phyloP scores from a whole-genome alignment of 192 early-diverging fungal species.

The Coemansia sp. region DNA sequence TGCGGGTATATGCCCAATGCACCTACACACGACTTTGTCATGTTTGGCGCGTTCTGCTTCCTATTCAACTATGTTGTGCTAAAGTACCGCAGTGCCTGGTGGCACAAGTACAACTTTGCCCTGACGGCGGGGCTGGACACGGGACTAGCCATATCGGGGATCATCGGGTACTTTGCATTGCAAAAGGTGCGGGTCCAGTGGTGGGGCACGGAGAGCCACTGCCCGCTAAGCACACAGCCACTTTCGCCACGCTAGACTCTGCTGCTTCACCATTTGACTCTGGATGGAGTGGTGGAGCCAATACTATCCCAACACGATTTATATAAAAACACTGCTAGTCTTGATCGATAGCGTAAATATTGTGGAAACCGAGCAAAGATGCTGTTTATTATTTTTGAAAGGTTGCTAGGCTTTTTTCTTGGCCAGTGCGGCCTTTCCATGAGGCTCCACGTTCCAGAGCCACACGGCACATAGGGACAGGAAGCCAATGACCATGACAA shows the following conservation, averaged over 20 bases:
- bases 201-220: conserved; percentile 36
- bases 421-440: no score
- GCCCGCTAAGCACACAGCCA: conserved; percentile 15
- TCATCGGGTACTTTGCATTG: conserved; percentile 38
- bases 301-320: no score
- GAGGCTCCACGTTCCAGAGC: conserved; percentile 54
- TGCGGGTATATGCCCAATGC: conserved; percentile 56
- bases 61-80: conserved; percentile 61
- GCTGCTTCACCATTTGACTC: no score
- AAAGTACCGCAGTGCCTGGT: conserved; percentile 57
- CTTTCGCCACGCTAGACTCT: neutral
- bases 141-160: conserved; percentile 34
- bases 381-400: no score
- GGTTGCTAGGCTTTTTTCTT: no score
- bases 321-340: no score
- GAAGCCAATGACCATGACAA: conserved; percentile 81
- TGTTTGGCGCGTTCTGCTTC: conserved; percentile 50
- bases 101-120: conserved; percentile 49
- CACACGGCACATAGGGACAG: conserved; percentile 75
- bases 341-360: no score
- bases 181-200: conserved; percentile 19
- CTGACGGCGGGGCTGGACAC: conserved; percentile 50
- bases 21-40: conserved; percentile 33
- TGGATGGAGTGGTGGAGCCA: no score
- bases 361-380: no score